Evolutionary conservation across 345 rosid genomes (phyloP), one percentile per base, ranked within the genome.

Genomic region (Garcia nutans): DNA sequence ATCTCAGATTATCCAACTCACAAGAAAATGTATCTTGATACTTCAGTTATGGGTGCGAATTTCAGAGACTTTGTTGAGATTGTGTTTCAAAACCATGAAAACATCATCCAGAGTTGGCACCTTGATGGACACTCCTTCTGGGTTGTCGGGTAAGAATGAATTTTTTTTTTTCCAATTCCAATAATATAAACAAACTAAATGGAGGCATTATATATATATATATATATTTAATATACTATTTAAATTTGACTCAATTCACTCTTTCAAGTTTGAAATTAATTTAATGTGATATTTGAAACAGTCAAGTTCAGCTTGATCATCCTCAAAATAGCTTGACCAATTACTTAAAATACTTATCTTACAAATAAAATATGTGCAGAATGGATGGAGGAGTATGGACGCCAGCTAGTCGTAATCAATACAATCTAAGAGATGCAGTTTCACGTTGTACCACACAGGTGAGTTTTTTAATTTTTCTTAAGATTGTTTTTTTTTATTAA

Each of bases 361-460:
- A 59, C 13, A 6, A 59, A 22, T 61, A 7, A 3, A 23, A 61
- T 6, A 64, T 4, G 20, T 55, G 80, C 91, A 94, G 98, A 50
- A 89, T 91, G 96, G 87, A 91, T 79, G 83, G 80, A 58, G 99
- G 99, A 79, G 65, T 26, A 55, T 95, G 97, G 99, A 87, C 87
- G 4, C 83, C 86, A 0, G 86, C 81, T 2, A 82, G 92, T 26
- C 89, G 98, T 5, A 74, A 80, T 6, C 86, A 85, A 82, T 95
- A 95, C 87, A 95, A 95, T 82, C 89, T 92, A 0, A 71, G 69
- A 56, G 98, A 93, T 68, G 98, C 97, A 2, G 79, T 95, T 54
- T 89, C 97, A 3, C 93, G 99, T 12, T 81, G 87, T 78, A 89
- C 82, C 10, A 66, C 68, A 11, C 82, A 80, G 75, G 82, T 79